Conservation (phyloP, 441 rosid species). For the Melastoma candidum region DNA sequence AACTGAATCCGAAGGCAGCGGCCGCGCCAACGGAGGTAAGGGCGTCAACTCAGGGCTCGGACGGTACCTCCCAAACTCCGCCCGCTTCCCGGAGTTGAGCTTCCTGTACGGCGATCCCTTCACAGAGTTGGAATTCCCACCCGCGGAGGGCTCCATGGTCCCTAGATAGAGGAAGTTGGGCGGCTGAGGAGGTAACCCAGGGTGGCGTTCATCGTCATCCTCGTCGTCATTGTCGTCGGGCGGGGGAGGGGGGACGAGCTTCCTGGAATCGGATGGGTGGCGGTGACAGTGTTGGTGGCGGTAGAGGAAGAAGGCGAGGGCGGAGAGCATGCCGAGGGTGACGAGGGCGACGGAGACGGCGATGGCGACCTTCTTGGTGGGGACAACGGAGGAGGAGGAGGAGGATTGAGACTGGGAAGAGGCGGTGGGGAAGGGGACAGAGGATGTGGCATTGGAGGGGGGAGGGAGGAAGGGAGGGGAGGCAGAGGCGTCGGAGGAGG, state of each 20-base stretch:
- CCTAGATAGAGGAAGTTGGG: constrained; percentile 83
- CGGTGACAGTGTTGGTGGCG: constrained; percentile 59
- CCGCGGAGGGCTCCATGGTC: constrained; percentile 58
- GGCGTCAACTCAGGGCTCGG: constrained; percentile 98
- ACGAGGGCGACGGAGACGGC: constrained; percentile 88
- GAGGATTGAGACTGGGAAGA: constrained; percentile 56
- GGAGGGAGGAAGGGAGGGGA: constrained; percentile 40
- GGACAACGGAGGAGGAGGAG: constrained; percentile 57
- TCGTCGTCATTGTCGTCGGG: constrained; percentile 22
- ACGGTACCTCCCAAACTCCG: constrained; percentile 53
- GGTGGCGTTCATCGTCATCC: constrained; percentile 31
- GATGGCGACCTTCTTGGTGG: constrained; percentile 73
- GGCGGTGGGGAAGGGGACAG: constrained; percentile 51
- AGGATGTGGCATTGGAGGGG: constrained; percentile 34
- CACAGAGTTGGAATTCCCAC: constrained; percentile 20
- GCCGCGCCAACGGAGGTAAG: constrained; percentile 24
- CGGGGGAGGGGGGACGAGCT: constrained; percentile 55
- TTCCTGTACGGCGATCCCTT: constrained; percentile 70
- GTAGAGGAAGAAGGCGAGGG: constrained; percentile 76
- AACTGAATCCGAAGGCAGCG: not conserved
- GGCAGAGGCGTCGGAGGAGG: constrained; percentile 30
- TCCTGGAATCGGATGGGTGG: constrained; percentile 36
- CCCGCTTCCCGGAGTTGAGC: constrained; percentile 53
- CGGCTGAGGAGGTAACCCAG: constrained; percentile 29
- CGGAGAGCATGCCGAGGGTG: constrained; percentile 86